A percentile compares a stretch with the other conserved stretches of the same genome.
Conservation (phyloP, 1,284 basidiomycete genomes). For the Trametes polyzona region DNA sequence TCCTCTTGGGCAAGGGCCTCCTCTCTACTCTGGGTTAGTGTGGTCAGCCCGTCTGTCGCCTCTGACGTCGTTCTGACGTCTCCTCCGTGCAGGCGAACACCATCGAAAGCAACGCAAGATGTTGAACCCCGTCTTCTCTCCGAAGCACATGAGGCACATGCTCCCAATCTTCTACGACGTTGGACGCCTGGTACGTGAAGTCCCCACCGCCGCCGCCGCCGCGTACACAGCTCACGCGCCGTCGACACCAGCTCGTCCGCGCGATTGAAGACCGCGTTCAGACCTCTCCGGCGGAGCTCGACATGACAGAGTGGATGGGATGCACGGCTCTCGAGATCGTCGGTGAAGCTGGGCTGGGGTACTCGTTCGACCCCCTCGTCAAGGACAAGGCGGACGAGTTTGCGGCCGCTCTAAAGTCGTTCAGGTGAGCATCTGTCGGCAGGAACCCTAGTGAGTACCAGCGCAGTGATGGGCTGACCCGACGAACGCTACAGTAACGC, state of each 20-base stretch:
- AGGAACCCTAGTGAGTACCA: too few relatives aligned
- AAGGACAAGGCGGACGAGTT: conserved; percentile 29
- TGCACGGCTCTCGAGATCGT: conserved; percentile 41
- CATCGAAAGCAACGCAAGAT: conserved; percentile 31
- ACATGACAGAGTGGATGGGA: conserved; percentile 32
- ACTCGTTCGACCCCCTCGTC: conserved; percentile 39
- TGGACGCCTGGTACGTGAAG: too few relatives aligned
- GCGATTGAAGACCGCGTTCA: conserved; percentile 24
- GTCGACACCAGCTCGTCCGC: too few relatives aligned
- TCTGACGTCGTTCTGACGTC: not conserved
- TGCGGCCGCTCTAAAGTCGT: too few relatives aligned
- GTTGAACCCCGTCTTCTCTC: conserved; percentile 33
- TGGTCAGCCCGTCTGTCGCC: not conserved
- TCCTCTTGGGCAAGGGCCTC: conserved; percentile 2
- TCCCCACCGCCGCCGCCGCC: too few relatives aligned
- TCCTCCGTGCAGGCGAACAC: not conserved
- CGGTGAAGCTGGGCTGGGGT: conserved; percentile 40
- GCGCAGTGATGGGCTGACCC: too few relatives aligned
- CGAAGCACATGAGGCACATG: conserved; percentile 29
- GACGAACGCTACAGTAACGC: too few relatives aligned
- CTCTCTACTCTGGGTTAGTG: not conserved
- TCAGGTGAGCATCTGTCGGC: too few relatives aligned
- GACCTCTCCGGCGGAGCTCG: too few relatives aligned
- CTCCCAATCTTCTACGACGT: conserved; percentile 30
- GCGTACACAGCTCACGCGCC: too few relatives aligned